Evolutionary conservation across 1,139 yeast species (phyloP), one percentile per base, ranked within the genome.

Genomic region (Insectozyma bohioensis): DNA sequence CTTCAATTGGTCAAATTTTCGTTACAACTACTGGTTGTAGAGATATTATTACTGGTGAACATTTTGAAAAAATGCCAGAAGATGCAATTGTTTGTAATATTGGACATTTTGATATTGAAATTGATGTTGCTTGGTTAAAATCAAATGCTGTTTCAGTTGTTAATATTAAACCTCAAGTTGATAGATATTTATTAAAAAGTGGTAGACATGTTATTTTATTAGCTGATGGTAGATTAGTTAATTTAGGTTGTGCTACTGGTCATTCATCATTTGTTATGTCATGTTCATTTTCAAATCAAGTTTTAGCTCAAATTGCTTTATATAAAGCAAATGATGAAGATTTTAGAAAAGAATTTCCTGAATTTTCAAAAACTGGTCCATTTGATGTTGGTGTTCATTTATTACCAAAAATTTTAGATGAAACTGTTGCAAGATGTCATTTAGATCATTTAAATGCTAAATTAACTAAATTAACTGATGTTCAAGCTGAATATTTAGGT

Each of bases 11-110:
- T 69, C 98, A 94, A 78, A 86, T 92, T 70, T 92, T 92, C 54
- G 99, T 92, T 59, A 92, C 99, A 66, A 94, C 99, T 68, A 92
- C 99, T 50, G 99, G 99, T 64, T 90, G 97, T 78, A 88, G 97
- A 75, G 98, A 92, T 68, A 92, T 92, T 66, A 88, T 92, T 73
- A 82, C 85, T 50, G 88, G 87, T 60, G 75, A 72, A 54, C 95
- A 92, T 75, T 92, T 92, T 67, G 73, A 73, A 55, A 72, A 68
- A 53, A 92, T 92, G 98, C 97, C 97, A 72, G 95, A 92, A 72
- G 98, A 92, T 64, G 98, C 99, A 57, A 94, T 92, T 66, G 98
- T 92, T 47, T 94, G 97, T 78, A 92, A 92, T 95, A 92, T 92
- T 75, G 99, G 99, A 67, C 99, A 92, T 76, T 92, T 92, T 59